Conservation (phyloP, 2,329 filamentous ascomycete genomes). For the Fusarium anguioides region DNA sequence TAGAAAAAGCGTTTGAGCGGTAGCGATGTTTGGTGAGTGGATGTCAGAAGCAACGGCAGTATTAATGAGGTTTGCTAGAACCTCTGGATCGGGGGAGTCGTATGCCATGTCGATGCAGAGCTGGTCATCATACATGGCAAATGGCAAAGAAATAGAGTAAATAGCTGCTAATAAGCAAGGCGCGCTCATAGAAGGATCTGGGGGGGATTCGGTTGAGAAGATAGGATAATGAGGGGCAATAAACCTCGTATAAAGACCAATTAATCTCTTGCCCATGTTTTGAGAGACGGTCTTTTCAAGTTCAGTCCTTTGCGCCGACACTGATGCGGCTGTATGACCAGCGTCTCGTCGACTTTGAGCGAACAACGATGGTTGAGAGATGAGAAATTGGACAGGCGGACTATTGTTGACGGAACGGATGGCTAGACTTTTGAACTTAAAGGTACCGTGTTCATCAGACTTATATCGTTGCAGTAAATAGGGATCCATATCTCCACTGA, state of each 20-base stretch:
- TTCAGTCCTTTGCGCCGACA: neutral
- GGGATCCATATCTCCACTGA: conserved; percentile 7
- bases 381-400: neutral
- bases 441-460: neutral
- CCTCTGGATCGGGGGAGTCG: neutral
- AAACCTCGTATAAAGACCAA: neutral
- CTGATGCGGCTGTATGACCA: neutral
- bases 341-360: neutral
- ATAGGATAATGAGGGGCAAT: neutral
- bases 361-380: neutral
- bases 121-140: conserved; percentile 4
- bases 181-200: neutral
- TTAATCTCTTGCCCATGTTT: neutral
- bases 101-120: conserved; percentile 13
- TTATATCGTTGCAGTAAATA: neutral
- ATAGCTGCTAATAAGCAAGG: neutral
- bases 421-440: conserved; percentile 5
- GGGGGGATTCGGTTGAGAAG: neutral
- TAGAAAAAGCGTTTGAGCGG: neutral
- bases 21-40: neutral
- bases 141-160: neutral
- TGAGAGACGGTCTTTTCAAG: neutral
- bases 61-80: neutral
- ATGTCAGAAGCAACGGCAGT: neutral
- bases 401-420: neutral